Percentiles rank a stretch among this genome's conserved stretches.
Conservation (phyloP, 441 rosid species). For the Croton laevigatus region DNA sequence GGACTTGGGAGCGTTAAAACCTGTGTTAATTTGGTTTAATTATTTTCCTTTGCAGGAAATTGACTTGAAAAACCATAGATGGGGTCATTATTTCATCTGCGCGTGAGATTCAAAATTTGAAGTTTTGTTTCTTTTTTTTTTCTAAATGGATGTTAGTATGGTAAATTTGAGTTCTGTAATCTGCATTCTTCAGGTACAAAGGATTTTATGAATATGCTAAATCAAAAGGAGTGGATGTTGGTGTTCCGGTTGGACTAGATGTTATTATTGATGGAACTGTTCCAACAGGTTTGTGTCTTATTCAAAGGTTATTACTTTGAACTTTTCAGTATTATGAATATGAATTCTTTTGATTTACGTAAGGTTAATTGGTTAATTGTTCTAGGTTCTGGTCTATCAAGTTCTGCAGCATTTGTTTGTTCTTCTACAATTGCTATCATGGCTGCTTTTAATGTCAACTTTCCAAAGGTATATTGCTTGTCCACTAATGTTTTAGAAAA, state of each 20-base stretch:
- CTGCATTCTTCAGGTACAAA: conserved; percentile 57
- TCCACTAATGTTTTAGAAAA: not conserved
- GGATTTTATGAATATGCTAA: conserved; percentile 74
- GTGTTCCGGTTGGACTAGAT: conserved; percentile 77
- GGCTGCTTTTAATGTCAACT: conserved; percentile 65
- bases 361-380: conserved; percentile 15
- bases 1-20: not conserved
- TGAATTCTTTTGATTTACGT: not conserved
- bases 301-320: not conserved
- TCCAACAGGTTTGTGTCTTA: conserved; percentile 61
- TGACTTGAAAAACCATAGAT: conserved; percentile 83
- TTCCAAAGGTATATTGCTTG: conserved; percentile 57
- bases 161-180: not conserved
- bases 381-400: conserved; percentile 92
- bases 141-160: not conserved
- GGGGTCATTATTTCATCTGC: conserved; percentile 97
- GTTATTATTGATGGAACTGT: conserved; percentile 87
- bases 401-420: conserved; percentile 98
- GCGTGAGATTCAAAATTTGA: conserved; percentile 49
- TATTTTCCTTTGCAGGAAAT: conserved; percentile 50
- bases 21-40: not conserved
- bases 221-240: conserved; percentile 68
- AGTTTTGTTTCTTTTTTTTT: not conserved
- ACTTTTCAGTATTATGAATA: not conserved
- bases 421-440: conserved; percentile 90